Percentiles rank a stretch among this genome's conserved stretches.
Evolutionary conservation across 2,329 filamentous ascomycete species (phyloP).

Genomic region (Penicillium sp.): DNA sequence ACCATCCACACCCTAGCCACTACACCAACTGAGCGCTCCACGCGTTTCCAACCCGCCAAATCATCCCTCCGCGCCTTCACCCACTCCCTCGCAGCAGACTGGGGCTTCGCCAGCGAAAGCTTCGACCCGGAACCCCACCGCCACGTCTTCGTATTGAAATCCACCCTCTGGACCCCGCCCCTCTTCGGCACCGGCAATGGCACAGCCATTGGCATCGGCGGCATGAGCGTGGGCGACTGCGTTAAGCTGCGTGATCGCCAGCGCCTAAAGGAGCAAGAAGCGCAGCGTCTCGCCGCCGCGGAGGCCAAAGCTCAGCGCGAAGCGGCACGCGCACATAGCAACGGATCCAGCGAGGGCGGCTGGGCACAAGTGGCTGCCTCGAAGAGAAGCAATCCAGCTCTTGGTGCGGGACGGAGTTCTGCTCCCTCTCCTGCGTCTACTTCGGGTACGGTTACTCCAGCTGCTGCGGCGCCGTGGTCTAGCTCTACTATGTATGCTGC

Average conservation of each 20-base stretch:
- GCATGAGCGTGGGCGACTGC: constrained; percentile 35
- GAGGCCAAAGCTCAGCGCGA: constrained; percentile 33
- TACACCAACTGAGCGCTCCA: constrained; percentile 59
- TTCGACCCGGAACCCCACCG: constrained; percentile 86
- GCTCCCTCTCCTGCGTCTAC: no score
- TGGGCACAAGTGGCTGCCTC: no score
- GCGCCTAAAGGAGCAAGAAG: constrained; percentile 36
- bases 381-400: no score
- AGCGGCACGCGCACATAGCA: no score
- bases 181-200: constrained; percentile 43
- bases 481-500: no score
- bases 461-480: no score
- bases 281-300: constrained; percentile 29
- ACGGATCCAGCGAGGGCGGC: no score
- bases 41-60: constrained; percentile 82
- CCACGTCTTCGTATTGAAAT: constrained; percentile 78
- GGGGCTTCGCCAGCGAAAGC: constrained; percentile 79
- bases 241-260: constrained; percentile 37
- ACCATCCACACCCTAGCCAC: constrained; percentile 75
- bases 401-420: no score
- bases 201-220: constrained; percentile 44
- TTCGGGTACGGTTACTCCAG: no score
- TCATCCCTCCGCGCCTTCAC: constrained; percentile 69
- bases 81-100: constrained; percentile 78
- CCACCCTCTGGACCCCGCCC: constrained; percentile 40